These are phyloP conservation scores for Cokeromyces recurvatus DNA, from an alignment of 371 early-diverging fungal genomes.

Conservation along the genomic window DNA sequence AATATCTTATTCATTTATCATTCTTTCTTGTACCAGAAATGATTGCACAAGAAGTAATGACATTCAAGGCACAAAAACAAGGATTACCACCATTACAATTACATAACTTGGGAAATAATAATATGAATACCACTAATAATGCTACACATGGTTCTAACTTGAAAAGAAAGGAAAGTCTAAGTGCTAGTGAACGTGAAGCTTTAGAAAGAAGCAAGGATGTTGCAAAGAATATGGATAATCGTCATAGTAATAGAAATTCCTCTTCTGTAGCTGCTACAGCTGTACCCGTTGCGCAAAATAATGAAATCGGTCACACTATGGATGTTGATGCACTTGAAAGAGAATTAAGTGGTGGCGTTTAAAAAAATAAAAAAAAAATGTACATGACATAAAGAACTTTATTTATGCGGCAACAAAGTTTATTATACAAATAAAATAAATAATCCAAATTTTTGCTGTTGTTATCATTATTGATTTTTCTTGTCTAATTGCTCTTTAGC, in stretches of 20 bases:
- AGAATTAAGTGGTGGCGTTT: constrained; percentile 46
- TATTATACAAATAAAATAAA: background rate
- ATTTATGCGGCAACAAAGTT: too few species aligned
- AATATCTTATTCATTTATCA: too few species aligned
- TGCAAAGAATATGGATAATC: constrained; percentile 10
- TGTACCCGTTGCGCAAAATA: constrained; percentile 8
- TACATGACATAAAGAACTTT: background rate
- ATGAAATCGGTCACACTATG: constrained; percentile 29
- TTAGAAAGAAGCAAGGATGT: constrained; percentile 39
- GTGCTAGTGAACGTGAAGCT: constrained; percentile 26
- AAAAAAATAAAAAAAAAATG: background rate
- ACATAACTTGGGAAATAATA: constrained; percentile 18
- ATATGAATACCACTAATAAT: too few species aligned
- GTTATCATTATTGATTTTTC: constrained; percentile 3
- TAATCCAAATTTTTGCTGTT: too few species aligned
- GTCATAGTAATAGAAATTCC: constrained; percentile 1
- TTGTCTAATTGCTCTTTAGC: constrained; percentile 7
- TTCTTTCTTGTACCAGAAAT: constrained; percentile 15
- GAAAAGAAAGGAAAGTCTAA: constrained; percentile 45
- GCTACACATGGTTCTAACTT: constrained; percentile 39
- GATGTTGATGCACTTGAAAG: constrained; percentile 60
- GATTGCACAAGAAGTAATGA: constrained; percentile 87
- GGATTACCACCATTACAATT: constrained; percentile 24
- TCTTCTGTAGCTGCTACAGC: constrained; percentile 20
- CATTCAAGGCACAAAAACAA: constrained; percentile 52